Conservation (phyloP, 2,329 filamentous ascomycete species). For the Simplicillium aogashimaense region DNA sequence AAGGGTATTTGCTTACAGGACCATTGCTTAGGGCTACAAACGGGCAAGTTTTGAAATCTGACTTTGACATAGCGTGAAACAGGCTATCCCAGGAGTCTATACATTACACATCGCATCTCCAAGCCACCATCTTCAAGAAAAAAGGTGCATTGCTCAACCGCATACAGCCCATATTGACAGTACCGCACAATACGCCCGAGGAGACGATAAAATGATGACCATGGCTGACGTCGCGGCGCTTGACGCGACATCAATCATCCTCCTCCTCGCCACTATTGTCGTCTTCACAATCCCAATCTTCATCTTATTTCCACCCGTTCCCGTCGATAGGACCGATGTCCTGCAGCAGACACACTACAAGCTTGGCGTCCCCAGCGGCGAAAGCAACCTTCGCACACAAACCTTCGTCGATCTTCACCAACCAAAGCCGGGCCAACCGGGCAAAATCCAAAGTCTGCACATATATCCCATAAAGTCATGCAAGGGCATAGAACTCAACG, state of each 20-base stretch:
- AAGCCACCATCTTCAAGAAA: too few species aligned
- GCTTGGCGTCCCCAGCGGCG: conserved; percentile 28
- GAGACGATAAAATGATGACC: too few species aligned
- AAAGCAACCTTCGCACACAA: conserved; percentile 25
- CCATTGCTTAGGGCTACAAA: too few species aligned
- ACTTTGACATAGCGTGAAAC: too few species aligned
- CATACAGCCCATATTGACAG: too few species aligned
- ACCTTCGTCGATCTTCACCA: conserved; percentile 6
- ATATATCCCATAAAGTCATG: conserved; percentile 83
- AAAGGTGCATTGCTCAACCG: too few species aligned
- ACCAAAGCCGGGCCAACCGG: conserved; percentile 10
- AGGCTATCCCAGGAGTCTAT: too few species aligned
- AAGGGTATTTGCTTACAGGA: too few species aligned
- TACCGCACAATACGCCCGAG: too few species aligned
- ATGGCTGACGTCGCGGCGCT: conserved; percentile 11
- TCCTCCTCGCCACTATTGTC: conserved; percentile 32
- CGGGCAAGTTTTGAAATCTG: too few species aligned
- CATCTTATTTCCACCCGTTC: conserved; percentile 43
- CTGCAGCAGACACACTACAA: conserved; percentile 43
- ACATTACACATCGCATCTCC: too few species aligned
- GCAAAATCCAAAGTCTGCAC: conserved; percentile 52
- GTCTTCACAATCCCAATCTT: conserved; percentile 45
- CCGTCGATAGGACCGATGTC: conserved; percentile 41
- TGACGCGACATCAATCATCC: conserved; percentile 21
- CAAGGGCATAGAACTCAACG: conserved; percentile 60